A percentile compares a stretch with the other conserved stretches of the same genome.
phyloP scores from a whole-genome alignment of 805 yeast species.

The Saturnispora diversa region DNA sequence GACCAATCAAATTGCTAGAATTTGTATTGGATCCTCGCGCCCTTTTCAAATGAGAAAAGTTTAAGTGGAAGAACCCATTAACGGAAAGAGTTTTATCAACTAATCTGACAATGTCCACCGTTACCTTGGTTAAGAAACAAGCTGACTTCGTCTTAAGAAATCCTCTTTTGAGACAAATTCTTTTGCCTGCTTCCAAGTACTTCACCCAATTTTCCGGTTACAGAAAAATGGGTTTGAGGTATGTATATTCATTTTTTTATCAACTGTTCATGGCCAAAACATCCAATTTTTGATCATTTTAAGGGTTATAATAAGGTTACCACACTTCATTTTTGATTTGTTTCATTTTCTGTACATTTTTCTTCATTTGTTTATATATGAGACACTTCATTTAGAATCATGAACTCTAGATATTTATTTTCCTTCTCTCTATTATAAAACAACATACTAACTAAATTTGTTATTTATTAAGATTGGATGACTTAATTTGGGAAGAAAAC shows the following conservation, averaged over 20 bases:
- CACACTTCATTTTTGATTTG: no score
- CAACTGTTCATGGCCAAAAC: constrained; percentile 4
- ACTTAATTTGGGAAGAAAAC: constrained; percentile 79
- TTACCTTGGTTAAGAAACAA: constrained; percentile 62
- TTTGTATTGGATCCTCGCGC: background rate
- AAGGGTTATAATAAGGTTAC: no score
- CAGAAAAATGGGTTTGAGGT: constrained; percentile 86
- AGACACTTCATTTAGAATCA: no score
- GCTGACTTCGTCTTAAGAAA: constrained; percentile 75
- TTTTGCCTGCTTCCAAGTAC: constrained; percentile 71
- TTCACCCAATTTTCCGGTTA: constrained; percentile 77
- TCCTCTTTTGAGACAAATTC: constrained; percentile 67
- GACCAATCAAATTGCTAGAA: constrained; percentile 2
- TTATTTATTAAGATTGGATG: constrained; percentile 56
- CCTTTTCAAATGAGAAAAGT: background rate
- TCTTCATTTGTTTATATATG: no score
- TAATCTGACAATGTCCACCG: constrained; percentile 37
- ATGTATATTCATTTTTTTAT: constrained; percentile 12
- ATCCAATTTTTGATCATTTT: background rate
- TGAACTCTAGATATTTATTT: no score
- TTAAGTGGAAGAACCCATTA: background rate
- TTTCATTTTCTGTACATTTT: no score
- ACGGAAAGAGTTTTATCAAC: background rate
- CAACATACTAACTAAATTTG: background rate
- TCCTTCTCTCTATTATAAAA: no score